These are phyloP conservation scores for Tetrapisispora taiwanensis DNA, from an alignment of 805 yeast species.

Conservation along the genomic window DNA sequence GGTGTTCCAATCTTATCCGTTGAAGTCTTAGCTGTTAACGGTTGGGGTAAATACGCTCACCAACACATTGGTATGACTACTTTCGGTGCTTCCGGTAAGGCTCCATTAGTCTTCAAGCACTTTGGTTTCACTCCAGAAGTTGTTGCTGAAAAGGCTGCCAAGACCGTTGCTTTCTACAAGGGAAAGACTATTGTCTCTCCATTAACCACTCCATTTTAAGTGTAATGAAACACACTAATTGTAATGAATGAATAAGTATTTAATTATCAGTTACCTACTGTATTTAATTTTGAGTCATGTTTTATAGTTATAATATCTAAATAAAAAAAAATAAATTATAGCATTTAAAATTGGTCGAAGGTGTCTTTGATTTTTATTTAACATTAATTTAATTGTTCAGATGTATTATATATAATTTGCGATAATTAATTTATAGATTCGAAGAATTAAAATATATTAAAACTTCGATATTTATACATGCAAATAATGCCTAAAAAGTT, in stretches of 20 bases:
- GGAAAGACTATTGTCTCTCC: conserved; percentile 66
- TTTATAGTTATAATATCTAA: not conserved
- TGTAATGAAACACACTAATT: conserved; percentile 46
- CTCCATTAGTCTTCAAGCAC: conserved; percentile 65
- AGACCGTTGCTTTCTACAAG: conserved; percentile 74
- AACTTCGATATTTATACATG: not conserved
- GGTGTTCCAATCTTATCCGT: conserved; percentile 87
- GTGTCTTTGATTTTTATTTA: too few relatives aligned
- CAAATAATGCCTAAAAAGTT: not conserved
- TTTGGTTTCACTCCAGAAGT: conserved; percentile 92
- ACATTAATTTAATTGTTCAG: too few relatives aligned
- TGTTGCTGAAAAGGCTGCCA: conserved; percentile 72
- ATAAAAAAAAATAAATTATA: not conserved
- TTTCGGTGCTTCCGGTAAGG: conserved; percentile 96
- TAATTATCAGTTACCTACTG: not conserved
- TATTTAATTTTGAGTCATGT: not conserved
- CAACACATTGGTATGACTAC: conserved; percentile 91
- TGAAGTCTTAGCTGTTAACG: conserved; percentile 83
- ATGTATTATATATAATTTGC: not conserved
- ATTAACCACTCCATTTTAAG: conserved; percentile 25
- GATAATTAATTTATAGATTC: not conserved
- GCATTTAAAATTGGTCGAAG: too few relatives aligned
- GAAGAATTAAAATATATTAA: not conserved
- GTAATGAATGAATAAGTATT: conserved; percentile 24
- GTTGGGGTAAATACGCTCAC: conserved; percentile 93